A percentile compares a stretch with the other conserved stretches of the same genome.
These are phyloP conservation scores for Panicum virgatum DNA, from an alignment of 202 grass and related monocot species.

Conservation along the genomic window DNA sequence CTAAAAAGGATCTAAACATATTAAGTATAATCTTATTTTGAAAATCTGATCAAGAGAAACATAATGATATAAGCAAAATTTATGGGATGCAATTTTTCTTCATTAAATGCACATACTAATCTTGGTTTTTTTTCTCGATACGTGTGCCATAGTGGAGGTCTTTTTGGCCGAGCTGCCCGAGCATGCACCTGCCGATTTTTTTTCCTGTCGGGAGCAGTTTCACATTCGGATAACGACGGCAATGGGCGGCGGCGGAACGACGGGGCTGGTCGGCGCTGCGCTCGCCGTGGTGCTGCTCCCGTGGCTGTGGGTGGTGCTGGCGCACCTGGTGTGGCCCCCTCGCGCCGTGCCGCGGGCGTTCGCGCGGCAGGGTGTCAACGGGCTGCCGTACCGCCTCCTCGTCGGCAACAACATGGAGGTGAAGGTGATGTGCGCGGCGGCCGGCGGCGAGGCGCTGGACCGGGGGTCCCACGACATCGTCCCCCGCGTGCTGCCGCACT, in stretches of 20 bases:
- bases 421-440: background rate
- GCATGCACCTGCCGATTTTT: too few relatives aligned
- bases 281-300: background rate
- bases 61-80: too few relatives aligned
- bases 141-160: too few relatives aligned
- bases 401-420: background rate
- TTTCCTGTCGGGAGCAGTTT: too few relatives aligned
- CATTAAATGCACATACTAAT: too few relatives aligned
- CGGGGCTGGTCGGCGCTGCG: background rate
- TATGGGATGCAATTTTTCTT: too few relatives aligned
- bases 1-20: too few relatives aligned
- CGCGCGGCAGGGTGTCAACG: background rate
- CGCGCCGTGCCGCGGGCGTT: background rate
- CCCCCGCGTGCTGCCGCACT: background rate
- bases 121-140: too few relatives aligned
- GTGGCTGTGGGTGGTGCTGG: background rate
- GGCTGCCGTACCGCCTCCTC: background rate
- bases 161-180: too few relatives aligned
- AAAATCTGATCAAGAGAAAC: too few relatives aligned
- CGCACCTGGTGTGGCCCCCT: background rate
- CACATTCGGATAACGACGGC: background rate
- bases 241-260: background rate
- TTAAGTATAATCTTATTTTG: too few relatives aligned
- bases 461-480: background rate
- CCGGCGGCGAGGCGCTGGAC: background rate